Conservation (phyloP, 371 early-diverging fungal genomes). For the Lichtheimia corymbifera region DNA sequence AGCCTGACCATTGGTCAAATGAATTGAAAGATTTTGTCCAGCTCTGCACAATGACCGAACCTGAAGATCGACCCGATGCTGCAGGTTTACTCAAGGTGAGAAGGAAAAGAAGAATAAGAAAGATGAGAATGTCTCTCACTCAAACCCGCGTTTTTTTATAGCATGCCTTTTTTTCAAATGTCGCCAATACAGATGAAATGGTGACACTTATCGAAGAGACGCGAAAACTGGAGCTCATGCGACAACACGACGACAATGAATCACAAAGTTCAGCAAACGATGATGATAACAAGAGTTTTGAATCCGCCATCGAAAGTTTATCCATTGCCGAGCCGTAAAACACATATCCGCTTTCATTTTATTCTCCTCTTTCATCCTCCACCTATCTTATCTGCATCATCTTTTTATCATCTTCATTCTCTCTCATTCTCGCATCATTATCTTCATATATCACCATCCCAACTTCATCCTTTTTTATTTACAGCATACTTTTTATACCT, state of each 20-base stretch:
- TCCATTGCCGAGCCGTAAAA: too few species aligned
- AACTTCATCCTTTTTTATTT: too few species aligned
- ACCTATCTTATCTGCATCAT: too few species aligned
- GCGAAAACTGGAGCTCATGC: conserved; percentile 12
- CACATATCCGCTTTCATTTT: too few species aligned
- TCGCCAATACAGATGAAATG: conserved; percentile 23
- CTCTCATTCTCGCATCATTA: too few species aligned
- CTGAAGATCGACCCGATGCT: conserved; percentile 33
- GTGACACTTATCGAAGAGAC: conserved; percentile 25
- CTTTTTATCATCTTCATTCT: too few species aligned
- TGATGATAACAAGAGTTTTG: neutral
- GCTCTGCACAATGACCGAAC: conserved; percentile 35
- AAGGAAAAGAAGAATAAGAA: neutral
- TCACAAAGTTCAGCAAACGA: too few species aligned
- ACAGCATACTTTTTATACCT: too few species aligned
- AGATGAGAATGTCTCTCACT: neutral
- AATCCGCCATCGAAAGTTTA: too few species aligned
- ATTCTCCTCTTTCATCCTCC: too few species aligned
- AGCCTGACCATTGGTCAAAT: conserved; percentile 55
- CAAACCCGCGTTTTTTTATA: neutral
- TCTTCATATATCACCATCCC: too few species aligned
- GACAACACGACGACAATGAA: conserved; percentile 17
- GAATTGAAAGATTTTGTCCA: conserved; percentile 53
- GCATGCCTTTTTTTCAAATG: conserved; percentile 37
- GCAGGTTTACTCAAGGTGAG: conserved; percentile 42